phyloP scores from a whole-genome alignment of 352 stramenopile genomes.

The Vaucheria bursata region DNA sequence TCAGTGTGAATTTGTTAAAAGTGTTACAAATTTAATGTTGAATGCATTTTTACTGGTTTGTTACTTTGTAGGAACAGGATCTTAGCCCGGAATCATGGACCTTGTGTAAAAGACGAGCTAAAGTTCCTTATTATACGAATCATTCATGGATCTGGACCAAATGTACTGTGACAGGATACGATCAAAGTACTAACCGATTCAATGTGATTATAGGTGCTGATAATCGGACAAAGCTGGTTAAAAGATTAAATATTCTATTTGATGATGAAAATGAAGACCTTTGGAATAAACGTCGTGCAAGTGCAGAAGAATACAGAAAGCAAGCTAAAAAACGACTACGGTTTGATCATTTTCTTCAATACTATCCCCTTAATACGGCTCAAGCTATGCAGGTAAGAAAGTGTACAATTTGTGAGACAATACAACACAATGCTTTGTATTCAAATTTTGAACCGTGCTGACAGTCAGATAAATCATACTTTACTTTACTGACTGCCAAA shows the following conservation, averaged over 20 bases:
- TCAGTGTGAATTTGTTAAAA: neutral
- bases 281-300: slow-evolving; percentile 66
- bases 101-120: neutral
- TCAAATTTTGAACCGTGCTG: neutral
- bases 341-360: slow-evolving; percentile 76
- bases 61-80: neutral
- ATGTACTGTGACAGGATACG: slow-evolving; percentile 59
- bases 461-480: neutral
- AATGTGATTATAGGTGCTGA: slow-evolving; percentile 70
- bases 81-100: neutral
- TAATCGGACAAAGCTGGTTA: slow-evolving; percentile 70
- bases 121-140: neutral
- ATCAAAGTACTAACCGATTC: slow-evolving; percentile 60
- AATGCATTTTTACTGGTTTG: neutral
- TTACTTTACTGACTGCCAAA: neutral
- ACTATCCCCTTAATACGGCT: slow-evolving; percentile 62
- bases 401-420: neutral
- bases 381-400: slow-evolving; percentile 57
- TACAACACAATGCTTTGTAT: neutral
- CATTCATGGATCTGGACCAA: neutral
- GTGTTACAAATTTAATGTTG: neutral
- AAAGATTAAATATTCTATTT: slow-evolving; percentile 80
- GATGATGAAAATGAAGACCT: slow-evolving; percentile 59
- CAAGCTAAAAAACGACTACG: slow-evolving; percentile 70
- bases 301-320: slow-evolving; percentile 59